Conservation (phyloP, 352 stramenopile genomes). For the Globisporangium abappressorium region DNA sequence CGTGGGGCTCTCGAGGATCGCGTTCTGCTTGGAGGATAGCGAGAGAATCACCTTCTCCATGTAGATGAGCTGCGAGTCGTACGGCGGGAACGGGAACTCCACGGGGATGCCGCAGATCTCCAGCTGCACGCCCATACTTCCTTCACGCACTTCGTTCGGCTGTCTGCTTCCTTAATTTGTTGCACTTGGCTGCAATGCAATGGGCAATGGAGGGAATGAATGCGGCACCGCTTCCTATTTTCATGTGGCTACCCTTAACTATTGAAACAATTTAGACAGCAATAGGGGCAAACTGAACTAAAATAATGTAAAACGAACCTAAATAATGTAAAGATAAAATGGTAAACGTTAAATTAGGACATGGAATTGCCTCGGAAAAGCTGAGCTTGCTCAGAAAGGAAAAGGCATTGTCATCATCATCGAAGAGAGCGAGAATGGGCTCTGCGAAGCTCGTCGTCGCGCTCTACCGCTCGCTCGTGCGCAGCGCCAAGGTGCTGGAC, state of each 20-base stretch:
- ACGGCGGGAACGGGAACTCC: constrained; percentile 97
- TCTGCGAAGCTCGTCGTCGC: constrained; percentile 55
- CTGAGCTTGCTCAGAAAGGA: background rate
- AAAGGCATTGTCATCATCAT: background rate
- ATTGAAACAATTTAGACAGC: background rate
- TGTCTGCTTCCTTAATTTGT: constrained; percentile 5
- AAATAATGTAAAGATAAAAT: background rate
- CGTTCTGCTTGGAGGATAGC: constrained; percentile 91
- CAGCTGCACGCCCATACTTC: constrained; percentile 41
- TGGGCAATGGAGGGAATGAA: background rate
- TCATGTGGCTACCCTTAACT: background rate
- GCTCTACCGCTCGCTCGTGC: constrained; percentile 70
- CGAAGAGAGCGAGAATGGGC: constrained; percentile 21
- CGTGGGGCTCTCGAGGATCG: constrained; percentile 97
- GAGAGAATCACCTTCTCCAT: constrained; percentile 95
- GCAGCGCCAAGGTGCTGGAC: constrained; percentile 66
- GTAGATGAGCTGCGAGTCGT: constrained; percentile 96
- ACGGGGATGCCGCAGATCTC: constrained; percentile 88
- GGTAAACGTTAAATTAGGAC: background rate
- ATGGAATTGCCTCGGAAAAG: background rate
- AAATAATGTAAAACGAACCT: background rate
- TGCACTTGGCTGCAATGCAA: constrained; percentile 1
- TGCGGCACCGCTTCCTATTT: constrained; percentile 4
- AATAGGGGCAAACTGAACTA: background rate
- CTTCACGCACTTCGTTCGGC: background rate